Evolutionary conservation across 352 stramenopile species (phyloP).

Genomic region (Elongisporangium anandrum): DNA sequence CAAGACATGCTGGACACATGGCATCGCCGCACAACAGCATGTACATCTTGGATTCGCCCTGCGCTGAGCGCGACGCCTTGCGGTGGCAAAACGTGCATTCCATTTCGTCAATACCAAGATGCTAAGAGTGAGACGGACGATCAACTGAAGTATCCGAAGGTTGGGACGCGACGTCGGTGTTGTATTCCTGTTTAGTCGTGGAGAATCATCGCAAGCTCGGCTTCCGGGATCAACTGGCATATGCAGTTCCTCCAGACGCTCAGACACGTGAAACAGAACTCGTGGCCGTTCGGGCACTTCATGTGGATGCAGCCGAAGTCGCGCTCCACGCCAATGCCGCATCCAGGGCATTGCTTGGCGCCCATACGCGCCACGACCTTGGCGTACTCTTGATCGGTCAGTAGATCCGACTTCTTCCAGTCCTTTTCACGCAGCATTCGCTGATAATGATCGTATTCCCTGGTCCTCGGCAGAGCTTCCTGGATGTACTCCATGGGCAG

Average conservation of each 20-base stretch:
- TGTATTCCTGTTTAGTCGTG: background rate
- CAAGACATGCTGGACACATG: slow-evolving; percentile 28
- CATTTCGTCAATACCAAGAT: background rate
- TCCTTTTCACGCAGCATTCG: slow-evolving; percentile 39
- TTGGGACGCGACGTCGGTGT: slow-evolving; percentile 2
- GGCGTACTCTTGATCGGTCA: slow-evolving; percentile 62
- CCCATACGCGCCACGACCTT: slow-evolving; percentile 30
- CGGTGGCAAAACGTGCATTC: background rate
- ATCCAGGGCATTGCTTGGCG: slow-evolving; percentile 72
- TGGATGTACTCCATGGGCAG: slow-evolving; percentile 56
- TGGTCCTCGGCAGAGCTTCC: slow-evolving; percentile 17
- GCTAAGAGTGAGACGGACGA: background rate
- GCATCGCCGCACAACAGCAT: slow-evolving; percentile 33
- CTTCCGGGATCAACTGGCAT: slow-evolving; percentile 55
- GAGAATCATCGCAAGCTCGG: slow-evolving; percentile 37
- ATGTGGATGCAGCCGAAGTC: slow-evolving; percentile 80
- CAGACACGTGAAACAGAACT: slow-evolving; percentile 79
- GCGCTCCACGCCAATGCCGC: slow-evolving; percentile 64
- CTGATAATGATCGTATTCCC: slow-evolving; percentile 45
- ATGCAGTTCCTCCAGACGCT: slow-evolving; percentile 37
- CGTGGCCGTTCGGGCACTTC: slow-evolving; percentile 59
- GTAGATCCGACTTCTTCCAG: slow-evolving; percentile 53
- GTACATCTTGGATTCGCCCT: slow-evolving; percentile 6
- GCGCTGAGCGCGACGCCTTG: background rate
- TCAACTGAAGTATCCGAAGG: slow-evolving; percentile 1